These are phyloP conservation scores for Hymenoscyphus repandus DNA, from an alignment of 2,329 filamentous ascomycete species.

Conservation along the genomic window DNA sequence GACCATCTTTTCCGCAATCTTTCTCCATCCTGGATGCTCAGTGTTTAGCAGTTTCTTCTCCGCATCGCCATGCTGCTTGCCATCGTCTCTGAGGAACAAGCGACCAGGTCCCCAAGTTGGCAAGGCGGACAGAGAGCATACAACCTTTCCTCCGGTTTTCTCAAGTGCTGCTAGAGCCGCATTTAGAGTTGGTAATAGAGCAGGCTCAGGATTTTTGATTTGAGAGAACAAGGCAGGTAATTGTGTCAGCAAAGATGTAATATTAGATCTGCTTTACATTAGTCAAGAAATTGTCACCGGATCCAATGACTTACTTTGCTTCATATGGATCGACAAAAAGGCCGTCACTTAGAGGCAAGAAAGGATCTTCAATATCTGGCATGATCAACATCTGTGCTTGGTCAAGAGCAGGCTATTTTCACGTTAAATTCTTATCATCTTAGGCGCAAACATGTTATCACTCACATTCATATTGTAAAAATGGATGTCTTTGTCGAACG, in stretches of 20 bases:
- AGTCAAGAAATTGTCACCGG: background rate
- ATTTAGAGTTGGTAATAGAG: constrained; percentile 77
- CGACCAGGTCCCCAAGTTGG: constrained; percentile 88
- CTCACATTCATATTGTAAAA: constrained; percentile 91
- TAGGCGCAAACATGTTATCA: constrained; percentile 19
- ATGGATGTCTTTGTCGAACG: constrained; percentile 93
- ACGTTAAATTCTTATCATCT: constrained; percentile 8
- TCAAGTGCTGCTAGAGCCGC: constrained; percentile 80
- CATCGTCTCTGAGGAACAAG: constrained; percentile 80
- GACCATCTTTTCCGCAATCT: constrained; percentile 81
- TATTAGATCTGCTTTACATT: constrained; percentile 52
- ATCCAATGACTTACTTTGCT: constrained; percentile 53
- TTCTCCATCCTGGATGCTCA: constrained; percentile 83
- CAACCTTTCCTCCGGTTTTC: constrained; percentile 83
- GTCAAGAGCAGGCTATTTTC: constrained; percentile 60
- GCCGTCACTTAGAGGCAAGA: constrained; percentile 84
- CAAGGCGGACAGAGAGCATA: constrained; percentile 81
- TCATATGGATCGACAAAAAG: constrained; percentile 93
- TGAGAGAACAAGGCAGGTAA: constrained; percentile 82
- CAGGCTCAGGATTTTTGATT: constrained; percentile 86
- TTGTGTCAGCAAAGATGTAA: constrained; percentile 77
- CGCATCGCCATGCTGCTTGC: constrained; percentile 77
- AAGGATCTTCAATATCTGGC: constrained; percentile 95
- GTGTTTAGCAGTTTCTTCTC: constrained; percentile 90
- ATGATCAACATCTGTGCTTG: constrained; percentile 98